Percentiles rank a stretch among this genome's conserved stretches.
Conservation (phyloP, 345 rosid species). For the Viola odorata region DNA sequence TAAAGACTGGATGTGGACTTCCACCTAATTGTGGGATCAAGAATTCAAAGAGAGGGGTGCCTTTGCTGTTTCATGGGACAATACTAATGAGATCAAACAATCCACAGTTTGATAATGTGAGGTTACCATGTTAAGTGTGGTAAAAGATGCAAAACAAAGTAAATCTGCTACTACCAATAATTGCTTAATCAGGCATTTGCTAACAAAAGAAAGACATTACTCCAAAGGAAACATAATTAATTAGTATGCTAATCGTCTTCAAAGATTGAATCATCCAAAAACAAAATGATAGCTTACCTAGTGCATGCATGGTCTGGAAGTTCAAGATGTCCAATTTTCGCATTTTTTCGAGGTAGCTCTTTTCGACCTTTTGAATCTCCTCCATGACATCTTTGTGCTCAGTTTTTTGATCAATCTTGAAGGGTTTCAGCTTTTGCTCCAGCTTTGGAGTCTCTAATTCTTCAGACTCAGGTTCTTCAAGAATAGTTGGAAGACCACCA, state of each 20-base stretch:
- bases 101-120: constrained; percentile 3
- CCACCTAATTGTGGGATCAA: constrained; percentile 10
- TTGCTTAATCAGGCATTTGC: no score
- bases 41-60: constrained; percentile 5
- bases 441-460: constrained; percentile 21
- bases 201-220: no score
- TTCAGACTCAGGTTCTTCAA: constrained; percentile 58
- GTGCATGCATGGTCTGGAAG: constrained; percentile 67
- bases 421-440: constrained; percentile 43
- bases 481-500: constrained; percentile 75
- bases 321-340: constrained; percentile 65
- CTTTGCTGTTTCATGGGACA: constrained; percentile 4
- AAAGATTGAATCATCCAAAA: no score
- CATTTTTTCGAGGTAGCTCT: constrained; percentile 60
- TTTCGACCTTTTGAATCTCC: constrained; percentile 61
- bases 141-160: neutral
- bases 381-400: constrained; percentile 43
- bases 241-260: no score
- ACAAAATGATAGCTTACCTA: constrained; percentile 34
- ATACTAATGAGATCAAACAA: constrained; percentile 9
- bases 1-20: constrained; percentile 16
- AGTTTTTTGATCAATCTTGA: constrained; percentile 43
- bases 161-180: no score
- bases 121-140: constrained; percentile 6
- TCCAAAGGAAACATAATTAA: no score